Percentiles rank a stretch among this genome's conserved stretches.
Evolutionary conservation across 2,329 filamentous ascomycete species (phyloP).

Genomic region (Aspergillus tamarii): DNA sequence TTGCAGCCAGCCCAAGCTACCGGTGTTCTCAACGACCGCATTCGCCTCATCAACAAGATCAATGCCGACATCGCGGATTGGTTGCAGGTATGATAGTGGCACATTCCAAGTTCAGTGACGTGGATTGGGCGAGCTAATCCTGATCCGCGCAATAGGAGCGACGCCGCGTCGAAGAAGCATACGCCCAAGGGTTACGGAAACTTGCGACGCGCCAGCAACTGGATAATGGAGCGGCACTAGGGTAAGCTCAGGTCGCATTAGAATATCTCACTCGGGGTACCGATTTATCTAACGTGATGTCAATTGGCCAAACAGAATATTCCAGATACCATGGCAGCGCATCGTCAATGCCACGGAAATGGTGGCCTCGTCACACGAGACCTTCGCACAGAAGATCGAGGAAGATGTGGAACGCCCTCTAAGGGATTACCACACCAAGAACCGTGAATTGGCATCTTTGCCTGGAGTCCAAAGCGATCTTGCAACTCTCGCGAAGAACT

Average conservation of each 20-base stretch:
- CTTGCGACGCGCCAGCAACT: conserved; percentile 74
- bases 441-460: conserved; percentile 78
- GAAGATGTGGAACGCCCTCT: conserved; percentile 84
- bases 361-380: conserved; percentile 80
- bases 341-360: conserved; percentile 78
- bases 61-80: conserved; percentile 95
- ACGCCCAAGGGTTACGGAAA: conserved; percentile 79
- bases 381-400: conserved; percentile 79
- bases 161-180: conserved; percentile 86
- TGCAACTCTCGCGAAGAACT: conserved; percentile 75
- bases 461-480: conserved; percentile 81
- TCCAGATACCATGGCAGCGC: conserved; percentile 86
- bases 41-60: conserved; percentile 82
- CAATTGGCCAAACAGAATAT: conserved; percentile 64
- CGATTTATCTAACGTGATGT: conserved; percentile 14
- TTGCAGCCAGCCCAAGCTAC: conserved; percentile 83
- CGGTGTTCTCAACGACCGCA: conserved; percentile 78
- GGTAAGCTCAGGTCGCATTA: conserved; percentile 62
- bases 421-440: conserved; percentile 71
- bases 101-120: conserved; percentile 12
- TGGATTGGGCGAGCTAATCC: conserved; percentile 12
- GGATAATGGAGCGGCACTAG: conserved; percentile 78
- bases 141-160: conserved; percentile 69
- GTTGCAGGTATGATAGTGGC: conserved; percentile 72
- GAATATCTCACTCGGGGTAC: background rate